Percentiles rank a stretch among this genome's conserved stretches.
Evolutionary conservation across 192 early-diverging fungal species (phyloP).

Genomic region (Coemansia sp.): DNA sequence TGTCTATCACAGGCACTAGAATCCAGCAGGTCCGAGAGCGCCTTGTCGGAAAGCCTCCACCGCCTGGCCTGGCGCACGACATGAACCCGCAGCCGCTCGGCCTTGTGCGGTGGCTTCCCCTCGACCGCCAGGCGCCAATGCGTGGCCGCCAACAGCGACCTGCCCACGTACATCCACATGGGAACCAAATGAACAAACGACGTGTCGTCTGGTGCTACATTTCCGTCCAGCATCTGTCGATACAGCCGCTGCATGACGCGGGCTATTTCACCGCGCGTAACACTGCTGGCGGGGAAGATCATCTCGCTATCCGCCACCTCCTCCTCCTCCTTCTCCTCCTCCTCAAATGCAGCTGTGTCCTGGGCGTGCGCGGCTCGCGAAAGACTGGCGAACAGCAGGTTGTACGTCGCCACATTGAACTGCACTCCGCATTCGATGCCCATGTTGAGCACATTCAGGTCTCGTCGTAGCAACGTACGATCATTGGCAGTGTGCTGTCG

Average conservation of each 20-base stretch:
- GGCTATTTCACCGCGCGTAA: background rate
- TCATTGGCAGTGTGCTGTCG: background rate
- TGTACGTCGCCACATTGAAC: slow-evolving; percentile 25
- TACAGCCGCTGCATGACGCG: slow-evolving; percentile 18
- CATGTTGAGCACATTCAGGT: slow-evolving; percentile 9
- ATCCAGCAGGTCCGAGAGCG: background rate
- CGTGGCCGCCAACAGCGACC: background rate
- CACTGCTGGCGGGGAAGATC: background rate
- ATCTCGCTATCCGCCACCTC: too few relatives aligned
- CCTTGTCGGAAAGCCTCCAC: slow-evolving; percentile 12
- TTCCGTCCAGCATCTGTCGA: slow-evolving; percentile 3
- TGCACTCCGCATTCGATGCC: background rate
- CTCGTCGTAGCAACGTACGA: slow-evolving; percentile 5
- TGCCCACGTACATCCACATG: slow-evolving; percentile 16
- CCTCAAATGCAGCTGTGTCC: background rate
- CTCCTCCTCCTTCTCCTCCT: too few relatives aligned
- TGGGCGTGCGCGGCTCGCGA: slow-evolving; percentile 4
- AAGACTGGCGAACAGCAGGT: slow-evolving; percentile 21
- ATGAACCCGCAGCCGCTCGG: slow-evolving; percentile 12
- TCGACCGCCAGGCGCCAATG: slow-evolving; percentile 11
- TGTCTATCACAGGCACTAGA: too few relatives aligned
- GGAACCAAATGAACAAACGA: slow-evolving; percentile 21
- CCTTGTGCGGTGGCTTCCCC: slow-evolving; percentile 8
- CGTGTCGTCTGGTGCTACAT: slow-evolving; percentile 18
- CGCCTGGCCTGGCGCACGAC: slow-evolving; percentile 10